These are phyloP conservation scores for Poa annua DNA, from an alignment of 176 grass and related monocot species.

Conservation along the genomic window DNA sequence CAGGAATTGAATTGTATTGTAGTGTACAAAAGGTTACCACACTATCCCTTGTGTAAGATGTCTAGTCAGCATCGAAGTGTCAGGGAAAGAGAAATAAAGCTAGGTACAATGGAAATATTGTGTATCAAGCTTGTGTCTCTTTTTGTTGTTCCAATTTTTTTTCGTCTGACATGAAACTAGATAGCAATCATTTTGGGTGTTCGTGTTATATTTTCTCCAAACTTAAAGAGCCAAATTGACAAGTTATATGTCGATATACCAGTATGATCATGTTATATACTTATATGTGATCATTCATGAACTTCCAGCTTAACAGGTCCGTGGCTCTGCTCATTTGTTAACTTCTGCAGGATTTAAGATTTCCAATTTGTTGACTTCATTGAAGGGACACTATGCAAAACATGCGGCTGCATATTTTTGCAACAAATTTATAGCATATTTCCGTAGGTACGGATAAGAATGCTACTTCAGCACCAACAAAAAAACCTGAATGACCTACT, in stretches of 20 bases:
- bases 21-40: conserved; percentile 32
- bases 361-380: background rate
- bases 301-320: background rate
- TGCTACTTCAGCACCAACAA: background rate
- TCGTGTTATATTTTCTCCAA: background rate
- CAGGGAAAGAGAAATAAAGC: conserved; percentile 22
- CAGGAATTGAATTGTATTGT: conserved; percentile 23
- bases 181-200: background rate
- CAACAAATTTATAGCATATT: background rate
- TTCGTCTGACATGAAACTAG: background rate
- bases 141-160: background rate
- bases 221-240: background rate
- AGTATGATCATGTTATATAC: background rate
- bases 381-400: background rate
- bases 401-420: background rate
- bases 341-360: background rate
- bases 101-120: background rate
- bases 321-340: background rate
- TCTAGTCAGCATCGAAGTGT: conserved; percentile 28
- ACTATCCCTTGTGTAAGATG: background rate
- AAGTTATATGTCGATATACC: background rate
- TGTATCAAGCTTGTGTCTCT: background rate
- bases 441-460: background rate
- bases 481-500: background rate
- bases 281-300: background rate